Percentiles rank a stretch among this genome's conserved stretches.
Evolutionary conservation across 768 basidiomycete genomes (phyloP).

Genomic region (Rickenella mellea): DNA sequence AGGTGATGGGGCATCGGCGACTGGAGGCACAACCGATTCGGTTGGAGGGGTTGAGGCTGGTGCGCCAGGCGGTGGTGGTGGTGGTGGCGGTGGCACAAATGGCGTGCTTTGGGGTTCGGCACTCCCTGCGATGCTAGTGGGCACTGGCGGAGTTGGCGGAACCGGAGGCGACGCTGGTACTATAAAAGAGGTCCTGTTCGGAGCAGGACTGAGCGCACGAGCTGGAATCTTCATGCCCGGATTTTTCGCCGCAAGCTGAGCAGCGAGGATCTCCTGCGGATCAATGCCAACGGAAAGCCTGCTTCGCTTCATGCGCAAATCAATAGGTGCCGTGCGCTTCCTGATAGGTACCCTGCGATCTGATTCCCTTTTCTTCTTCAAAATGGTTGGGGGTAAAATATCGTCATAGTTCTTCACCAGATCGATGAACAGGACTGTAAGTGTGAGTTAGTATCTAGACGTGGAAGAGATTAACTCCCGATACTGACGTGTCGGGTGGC

Average conservation of each 20-base stretch:
- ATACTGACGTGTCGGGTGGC: constrained; percentile 65
- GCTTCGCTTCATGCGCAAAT: constrained; percentile 80
- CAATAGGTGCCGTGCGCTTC: constrained; percentile 80
- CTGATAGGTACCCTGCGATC: constrained; percentile 76
- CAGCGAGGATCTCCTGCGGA: constrained; percentile 58
- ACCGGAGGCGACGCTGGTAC: constrained; percentile 10
- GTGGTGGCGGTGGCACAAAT: constrained; percentile 6
- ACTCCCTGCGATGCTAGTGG: constrained; percentile 9
- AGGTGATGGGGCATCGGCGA: background rate
- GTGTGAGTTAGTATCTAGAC: background rate
- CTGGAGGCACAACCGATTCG: background rate
- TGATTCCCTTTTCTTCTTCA: constrained; percentile 79
- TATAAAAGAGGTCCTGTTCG: constrained; percentile 20
- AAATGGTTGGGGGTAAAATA: constrained; percentile 73
- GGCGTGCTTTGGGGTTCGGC: constrained; percentile 9
- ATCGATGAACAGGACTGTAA: constrained; percentile 73
- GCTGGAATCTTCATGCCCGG: constrained; percentile 17
- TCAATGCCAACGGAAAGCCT: constrained; percentile 66
- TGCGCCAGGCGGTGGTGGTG: constrained; percentile 2
- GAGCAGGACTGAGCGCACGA: constrained; percentile 2
- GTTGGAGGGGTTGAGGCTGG: background rate
- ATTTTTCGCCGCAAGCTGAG: constrained; percentile 55
- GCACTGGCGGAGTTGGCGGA: constrained; percentile 15
- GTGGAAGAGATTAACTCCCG: background rate
- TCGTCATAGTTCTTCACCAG: constrained; percentile 65